A percentile compares a stretch with the other conserved stretches of the same genome.
Evolutionary conservation across 2,329 filamentous ascomycete genomes (phyloP).

Genomic region (Sporothrix dimorphospora): DNA sequence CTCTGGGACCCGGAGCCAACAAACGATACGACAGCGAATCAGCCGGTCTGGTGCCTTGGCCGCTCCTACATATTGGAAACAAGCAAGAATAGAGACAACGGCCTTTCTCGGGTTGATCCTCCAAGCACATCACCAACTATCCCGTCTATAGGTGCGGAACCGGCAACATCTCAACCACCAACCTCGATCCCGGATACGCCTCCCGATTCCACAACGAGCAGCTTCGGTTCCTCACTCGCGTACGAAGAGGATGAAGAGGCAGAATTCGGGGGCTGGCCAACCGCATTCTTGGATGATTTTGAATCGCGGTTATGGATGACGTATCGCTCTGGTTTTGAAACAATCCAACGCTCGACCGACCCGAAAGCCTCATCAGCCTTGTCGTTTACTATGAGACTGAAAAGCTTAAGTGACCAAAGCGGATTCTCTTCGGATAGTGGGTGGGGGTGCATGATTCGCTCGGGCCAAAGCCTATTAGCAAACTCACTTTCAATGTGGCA

Average conservation of each 20-base stretch:
- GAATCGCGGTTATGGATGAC: slow-evolving; percentile 96
- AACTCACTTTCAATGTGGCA: slow-evolving; percentile 76
- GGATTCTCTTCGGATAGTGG: slow-evolving; percentile 93
- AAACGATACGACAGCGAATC: slow-evolving; percentile 70
- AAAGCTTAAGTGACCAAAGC: slow-evolving; percentile 72
- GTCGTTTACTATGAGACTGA: slow-evolving; percentile 82
- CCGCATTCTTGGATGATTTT: slow-evolving; percentile 85
- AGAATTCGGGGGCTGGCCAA: slow-evolving; percentile 72
- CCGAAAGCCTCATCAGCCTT: slow-evolving; percentile 71
- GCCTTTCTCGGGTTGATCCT: slow-evolving; percentile 29
- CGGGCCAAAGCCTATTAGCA: slow-evolving; percentile 88
- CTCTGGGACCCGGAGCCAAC: slow-evolving; percentile 89
- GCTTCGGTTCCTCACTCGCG: slow-evolving; percentile 55
- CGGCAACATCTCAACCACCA: slow-evolving; percentile 28
- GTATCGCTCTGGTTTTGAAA: slow-evolving; percentile 83
- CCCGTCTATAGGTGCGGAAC: slow-evolving; percentile 17
- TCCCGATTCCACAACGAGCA: slow-evolving; percentile 54
- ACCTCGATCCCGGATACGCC: slow-evolving; percentile 46
- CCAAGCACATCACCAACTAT: slow-evolving; percentile 23
- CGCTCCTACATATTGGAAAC: slow-evolving; percentile 52
- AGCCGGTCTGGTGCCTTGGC: slow-evolving; percentile 83
- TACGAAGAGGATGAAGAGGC: slow-evolving; percentile 48
- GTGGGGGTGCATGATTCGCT: slow-evolving; percentile 99
- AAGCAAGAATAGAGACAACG: slow-evolving; percentile 31
- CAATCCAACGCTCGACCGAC: slow-evolving; percentile 78